Evolutionary conservation across 805 yeast species (phyloP), one percentile per base, ranked within the genome.

Genomic region (Hemisphaericaspora nanyangensis): DNA sequence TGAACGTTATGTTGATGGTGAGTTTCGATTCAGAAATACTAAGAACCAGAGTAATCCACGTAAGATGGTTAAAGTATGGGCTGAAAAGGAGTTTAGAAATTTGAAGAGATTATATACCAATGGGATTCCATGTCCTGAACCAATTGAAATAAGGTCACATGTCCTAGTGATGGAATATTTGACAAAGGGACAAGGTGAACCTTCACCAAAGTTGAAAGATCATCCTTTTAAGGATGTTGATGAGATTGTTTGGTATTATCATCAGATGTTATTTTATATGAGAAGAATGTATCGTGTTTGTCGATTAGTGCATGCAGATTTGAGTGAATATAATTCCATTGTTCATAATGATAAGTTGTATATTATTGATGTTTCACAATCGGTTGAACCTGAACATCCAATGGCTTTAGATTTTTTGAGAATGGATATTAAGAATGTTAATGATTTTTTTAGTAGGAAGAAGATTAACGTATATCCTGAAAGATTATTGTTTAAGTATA

Each of bases 21-120:
- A 93, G 64, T 91, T 79, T 61, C 70, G 99, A 40, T 93, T 93
- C 64, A 70, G 97, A 54, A 85, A 86, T 55, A 74, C 86, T 6
- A 87, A 91, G 51, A 77, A 74, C 41, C 89, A 86, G 52, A 88
- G 89, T 48, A 93, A 93, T 55, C 98, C 98, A 7, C 74, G 99
- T 55, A 91, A 91, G 56, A 91, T 93, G 97, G 96, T 93, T 46
- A 88, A 87, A 60, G 76, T 90, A 17, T 93, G 99, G 99, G 98
- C 99, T 0, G 99, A 93, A 59, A 93, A 93, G 56, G 99, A 93
- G 64, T 91, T 90, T 49, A 68, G 99, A 40, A 93, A 93, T 57
- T 71, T 93, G 60, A 91, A 87, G 59, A 75, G 99, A 55, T 70
- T 93, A 16, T 68, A 84, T 58, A 57, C 74, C 33, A 74, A 80